Base-by-base conservation (phyloP, 75 land plant species). In the Cupressus sempervirens region DNA sequence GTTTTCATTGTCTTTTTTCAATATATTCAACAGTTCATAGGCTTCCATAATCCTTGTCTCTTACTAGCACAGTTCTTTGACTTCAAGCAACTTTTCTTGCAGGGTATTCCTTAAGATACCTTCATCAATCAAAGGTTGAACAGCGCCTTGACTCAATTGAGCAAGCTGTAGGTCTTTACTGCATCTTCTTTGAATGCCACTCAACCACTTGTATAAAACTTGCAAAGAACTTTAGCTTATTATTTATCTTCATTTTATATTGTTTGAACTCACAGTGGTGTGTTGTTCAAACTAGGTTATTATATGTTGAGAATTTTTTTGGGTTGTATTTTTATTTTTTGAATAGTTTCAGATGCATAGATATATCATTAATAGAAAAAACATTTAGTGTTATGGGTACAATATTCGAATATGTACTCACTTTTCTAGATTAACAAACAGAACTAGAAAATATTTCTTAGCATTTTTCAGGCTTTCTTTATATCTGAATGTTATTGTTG, bases 81-180 rank as follows among this genome's bases (percentile, higher is more conserved):
- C 77, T 36, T 32, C 40, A 72, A 70, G 36, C 23, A 41, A 84
- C 14, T 40, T 7, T 84, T 38, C 29, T 36, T 58, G 82, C 91
- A 93, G 94, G 94, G 65, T 93, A 93, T 87, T 83, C 93, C 41
- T 34, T 93, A 74, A 87, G 94, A 14, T 86, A 88, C 23, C 30
- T 56, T 83, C 94, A 93, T 87, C 86, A 93, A 40, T 18, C 85
- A 46, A 90, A 87, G 81, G 90, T 93, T 87, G 94, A 91, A 2
- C 50, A 70, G 65, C 90, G 89, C 83, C 93, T 93, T 54, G 86
- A 89, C 20, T 76, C 91, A 73, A 93, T 93, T 76, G 94, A 93
- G 80, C 23, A 90, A 84, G 86, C 91, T 85, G 94, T 93, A 43
- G 89, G 94, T 86, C 29, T 84, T 84, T 62, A 36, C 41, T 75